These are phyloP conservation scores for Astrephomene gubernaculifera DNA, from an alignment of 139 green algal genomes.

Conservation along the genomic window DNA sequence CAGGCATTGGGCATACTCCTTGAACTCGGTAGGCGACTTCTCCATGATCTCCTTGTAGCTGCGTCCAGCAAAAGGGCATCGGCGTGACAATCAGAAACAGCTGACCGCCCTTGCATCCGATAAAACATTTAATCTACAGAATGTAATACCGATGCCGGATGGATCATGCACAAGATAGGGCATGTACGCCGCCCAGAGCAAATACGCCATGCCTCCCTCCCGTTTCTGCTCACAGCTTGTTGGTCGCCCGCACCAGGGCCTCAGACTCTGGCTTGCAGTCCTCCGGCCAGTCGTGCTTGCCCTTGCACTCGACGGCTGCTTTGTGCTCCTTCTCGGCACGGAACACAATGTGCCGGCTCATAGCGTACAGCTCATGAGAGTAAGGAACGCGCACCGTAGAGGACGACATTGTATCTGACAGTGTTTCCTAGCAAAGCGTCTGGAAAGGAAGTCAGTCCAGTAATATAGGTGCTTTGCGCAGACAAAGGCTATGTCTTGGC, in stretches of 20 bases:
- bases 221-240: slow-evolving; percentile 60
- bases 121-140: no score
- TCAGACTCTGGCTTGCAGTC: slow-evolving; percentile 66
- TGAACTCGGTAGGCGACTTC: slow-evolving; percentile 57
- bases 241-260: slow-evolving; percentile 57
- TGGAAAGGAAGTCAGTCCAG: no score
- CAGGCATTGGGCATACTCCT: slow-evolving; percentile 64
- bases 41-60: slow-evolving; percentile 67
- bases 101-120: background rate
- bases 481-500: no score
- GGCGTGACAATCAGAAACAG: background rate
- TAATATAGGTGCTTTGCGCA: no score
- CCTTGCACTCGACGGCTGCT: slow-evolving; percentile 56
- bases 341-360: slow-evolving; percentile 66
- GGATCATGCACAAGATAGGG: no score
- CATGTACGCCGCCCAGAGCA: no score
- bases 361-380: slow-evolving; percentile 63
- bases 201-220: no score
- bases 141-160: no score
- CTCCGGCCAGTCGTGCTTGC: slow-evolving; percentile 64
- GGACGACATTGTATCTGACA: background rate
- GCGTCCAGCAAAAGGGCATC: no score
- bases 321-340: slow-evolving; percentile 66
- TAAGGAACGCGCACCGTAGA: slow-evolving; percentile 58
- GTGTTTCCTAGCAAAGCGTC: no score